Base-by-base conservation (phyloP, 1,284 basidiomycete species). In the Irpex sp. region DNA sequence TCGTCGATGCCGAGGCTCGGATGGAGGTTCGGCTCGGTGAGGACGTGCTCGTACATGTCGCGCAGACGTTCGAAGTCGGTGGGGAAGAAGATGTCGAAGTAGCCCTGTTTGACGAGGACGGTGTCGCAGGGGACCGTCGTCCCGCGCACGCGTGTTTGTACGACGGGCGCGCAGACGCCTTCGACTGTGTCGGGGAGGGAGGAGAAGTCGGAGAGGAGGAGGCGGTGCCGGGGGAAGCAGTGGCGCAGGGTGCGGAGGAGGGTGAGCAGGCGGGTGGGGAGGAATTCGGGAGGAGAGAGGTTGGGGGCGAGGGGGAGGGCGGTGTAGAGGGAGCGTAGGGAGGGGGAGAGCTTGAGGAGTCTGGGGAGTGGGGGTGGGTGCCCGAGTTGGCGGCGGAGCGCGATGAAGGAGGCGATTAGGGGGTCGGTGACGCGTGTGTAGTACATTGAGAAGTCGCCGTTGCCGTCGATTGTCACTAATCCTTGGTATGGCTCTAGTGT, bases 11-110 rank as follows among this genome's bases (percentile, higher is more conserved):
- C 52, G 18, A 71, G 64, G 47, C 73, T 72, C 36, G 67, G 61
- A 58, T 62, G 60, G 23, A 65, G 65, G 16, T 67, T 65, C 33
- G 86, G 86, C 65, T 84, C 81, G 54, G 86, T 82, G 65, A 96
- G 85, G 64, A 90, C 82, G 67, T 87, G 81, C 70, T 93, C 89
- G 75, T 97, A 97, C 82, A 95, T 90, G 72, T 95, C 91, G 56
- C 90, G 80, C 28, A 99, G 80, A 19, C 84, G 82, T 58, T 86
- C 84, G 67, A 99, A 99, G 71, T 96, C 80, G 6, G 96, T 99
- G 1, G 97, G 97, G 80, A 99, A 99, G 80, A 99, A 95, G 66
- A 99, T 99, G 76, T 99, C 97, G 74, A 99, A 99, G 77, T 88
- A 96, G 10, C 97, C 97, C 71, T 93, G 97, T 66, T 90, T 88